Base-by-base conservation (phyloP, 2,329 filamentous ascomycete species). In the Botryosphaeria dothidea region DNA sequence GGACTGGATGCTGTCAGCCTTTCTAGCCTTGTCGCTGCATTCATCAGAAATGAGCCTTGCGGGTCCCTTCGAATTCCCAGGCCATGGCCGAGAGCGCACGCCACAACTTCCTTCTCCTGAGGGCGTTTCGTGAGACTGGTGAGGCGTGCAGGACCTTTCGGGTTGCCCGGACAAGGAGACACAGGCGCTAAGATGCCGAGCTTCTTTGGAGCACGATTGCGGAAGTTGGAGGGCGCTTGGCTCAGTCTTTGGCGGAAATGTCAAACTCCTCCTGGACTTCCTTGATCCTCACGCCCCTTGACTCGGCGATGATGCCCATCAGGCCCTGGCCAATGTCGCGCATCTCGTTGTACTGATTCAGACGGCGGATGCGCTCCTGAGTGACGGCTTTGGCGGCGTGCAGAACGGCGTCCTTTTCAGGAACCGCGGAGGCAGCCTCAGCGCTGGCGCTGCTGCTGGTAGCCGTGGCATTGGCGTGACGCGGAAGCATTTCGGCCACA, bases 321-420 rank as follows among this genome's bases (percentile, higher is more conserved):
- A 92, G 71, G 0, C 88, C 88, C 71, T 88, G 84, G 0, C 85
- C 89, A 7, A 90, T 80, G 73, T 92, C 89, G 67, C 88, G 87
- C 69, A 91, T 86, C 73, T 90, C 88, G 70, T 92, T 92, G 77
- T 91, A 92, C 65, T 85, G 80, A 68, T 90, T 88, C 34, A 92
- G 79, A 3, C 88, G 79, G 66, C 82, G 82, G 71, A 91, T 91
- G 73, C 91, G 89, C 34, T 79, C 78, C 62, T 86, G 84, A 60
- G 90, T 85, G 9, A 86, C 84, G 21, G 78, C 76, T 45, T 84
- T 79, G 0, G 86, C 81, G 11, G 81, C 79, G 15, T 68, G 75
- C 67, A 79, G 73, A 4, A 78, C 66, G 8, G 75, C 72, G n/a
- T 66, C 67, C 3, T 75, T 71, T 13, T 72, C 73, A 36, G 72